Evolutionary conservation across 2,329 filamentous ascomycete species (phyloP), one percentile per base, ranked within the genome.

Genomic region (Aspergillus sp.): DNA sequence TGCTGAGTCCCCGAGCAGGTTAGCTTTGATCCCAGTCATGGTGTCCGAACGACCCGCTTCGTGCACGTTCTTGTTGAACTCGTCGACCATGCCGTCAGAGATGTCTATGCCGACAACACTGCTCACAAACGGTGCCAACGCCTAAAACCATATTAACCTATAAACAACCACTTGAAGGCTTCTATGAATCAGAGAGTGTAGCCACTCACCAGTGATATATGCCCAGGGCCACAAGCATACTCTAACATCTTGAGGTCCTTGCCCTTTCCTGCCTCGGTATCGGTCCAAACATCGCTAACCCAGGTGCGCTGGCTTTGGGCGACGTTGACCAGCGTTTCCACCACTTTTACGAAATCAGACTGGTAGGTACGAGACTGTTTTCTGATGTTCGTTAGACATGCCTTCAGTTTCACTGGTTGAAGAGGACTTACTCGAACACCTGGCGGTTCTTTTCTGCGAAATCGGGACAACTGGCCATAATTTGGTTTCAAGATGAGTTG

Each of bases 221-320:
- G 76, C 2, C 89, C 89, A 6, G 89, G 88, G 8, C 91, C 91
- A 71, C 90, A 93, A 17, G 91, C 91, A 75, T 93, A 93, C 72
- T 93, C 91, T 2, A 93, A 80, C 22, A 92, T 76, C 50, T 83
- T 83, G 47, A 87, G 60, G 34, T 69, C 66, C 28, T 71, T 69
- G 19, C 66, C 70, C 23, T 70, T 70, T n/a, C 66, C 70, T 9
- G 67, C 60, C 45, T 69, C 66, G 4, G 72, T 75, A 57, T 77
- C 73, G 13, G 61, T 68, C 76, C 86, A 88, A 57, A 84, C 80
- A 25, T 86, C 83, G 47, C 86, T 87, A 60, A 91, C 84, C 79
- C 90, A 91, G 56, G 83, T 80, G 6, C 84, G 79, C 34, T 82
- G 81, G 4, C 25, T 11, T 25, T 50, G 43, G 8, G 46, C 54